Conservation (phyloP, 805 yeast species). For the Diddensiella santjacobensis region DNA sequence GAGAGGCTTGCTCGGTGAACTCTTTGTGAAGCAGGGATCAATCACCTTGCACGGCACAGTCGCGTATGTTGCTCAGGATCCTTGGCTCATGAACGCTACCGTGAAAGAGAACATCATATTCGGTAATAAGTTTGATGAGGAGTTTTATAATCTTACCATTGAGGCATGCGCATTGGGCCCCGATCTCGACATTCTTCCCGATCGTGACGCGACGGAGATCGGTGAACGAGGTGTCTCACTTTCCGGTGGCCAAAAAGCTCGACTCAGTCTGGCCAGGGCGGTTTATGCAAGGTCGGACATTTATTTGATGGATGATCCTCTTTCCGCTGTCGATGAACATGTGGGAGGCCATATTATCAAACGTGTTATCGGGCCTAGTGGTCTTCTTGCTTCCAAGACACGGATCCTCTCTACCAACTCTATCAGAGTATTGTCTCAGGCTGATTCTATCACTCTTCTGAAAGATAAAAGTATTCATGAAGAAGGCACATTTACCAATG, state of each 20-base stretch:
- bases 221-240: constrained; percentile 97
- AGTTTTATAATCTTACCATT: constrained; percentile 73
- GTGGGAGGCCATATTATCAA: constrained; percentile 84
- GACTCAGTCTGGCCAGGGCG: constrained; percentile 91
- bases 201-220: constrained; percentile 88
- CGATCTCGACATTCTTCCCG: constrained; percentile 76
- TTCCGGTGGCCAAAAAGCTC: constrained; percentile 97
- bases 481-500: constrained; percentile 57
- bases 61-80: constrained; percentile 82
- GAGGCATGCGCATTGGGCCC: constrained; percentile 82
- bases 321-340: constrained; percentile 97
- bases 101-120: constrained; percentile 85
- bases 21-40: constrained; percentile 63
- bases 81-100: constrained; percentile 92
- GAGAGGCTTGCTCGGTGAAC: constrained; percentile 72
- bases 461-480: constrained; percentile 45
- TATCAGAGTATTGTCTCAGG: constrained; percentile 68
- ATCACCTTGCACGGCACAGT: constrained; percentile 63
- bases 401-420: constrained; percentile 78
- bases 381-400: constrained; percentile 66
- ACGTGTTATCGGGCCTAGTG: constrained; percentile 66
- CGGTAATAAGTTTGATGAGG: constrained; percentile 80
- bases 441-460: constrained; percentile 62
- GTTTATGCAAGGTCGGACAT: constrained; percentile 93
- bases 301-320: constrained; percentile 84